These are phyloP conservation scores for Microbotryum lychnidis-dioicae DNA, from an alignment of 1,284 basidiomycete species.

Conservation along the genomic window DNA sequence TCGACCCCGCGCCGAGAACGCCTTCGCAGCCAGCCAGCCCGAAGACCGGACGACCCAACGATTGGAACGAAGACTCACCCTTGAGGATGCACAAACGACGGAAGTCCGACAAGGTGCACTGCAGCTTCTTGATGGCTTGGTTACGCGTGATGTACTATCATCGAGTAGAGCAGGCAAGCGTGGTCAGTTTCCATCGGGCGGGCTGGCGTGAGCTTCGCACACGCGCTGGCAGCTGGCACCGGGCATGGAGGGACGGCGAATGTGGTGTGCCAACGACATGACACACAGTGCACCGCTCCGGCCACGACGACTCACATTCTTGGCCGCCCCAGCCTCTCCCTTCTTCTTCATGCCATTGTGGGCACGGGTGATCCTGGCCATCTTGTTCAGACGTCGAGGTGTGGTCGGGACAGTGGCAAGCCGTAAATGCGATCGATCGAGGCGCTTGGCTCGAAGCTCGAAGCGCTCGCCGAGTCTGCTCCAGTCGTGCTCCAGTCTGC, in stretches of 20 bases:
- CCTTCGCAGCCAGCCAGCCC: not conserved
- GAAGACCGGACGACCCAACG: not conserved
- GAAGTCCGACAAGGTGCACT: conserved; percentile 95
- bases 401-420: no score
- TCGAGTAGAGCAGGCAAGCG: not conserved
- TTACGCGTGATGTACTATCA: conserved; percentile 61
- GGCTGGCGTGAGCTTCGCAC: not conserved
- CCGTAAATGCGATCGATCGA: no score
- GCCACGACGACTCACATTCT: conserved; percentile 48
- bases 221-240: not conserved
- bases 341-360: conserved; percentile 36
- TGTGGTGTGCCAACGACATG: not conserved
- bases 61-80: conserved; percentile 50
- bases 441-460: no score
- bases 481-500: no score
- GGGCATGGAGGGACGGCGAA: not conserved
- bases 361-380: not conserved
- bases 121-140: conserved; percentile 59
- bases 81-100: conserved; percentile 95
- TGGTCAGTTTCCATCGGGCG: not conserved
- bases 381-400: no score
- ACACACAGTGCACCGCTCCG: not conserved
- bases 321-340: conserved; percentile 53
- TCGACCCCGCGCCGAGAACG: not conserved
- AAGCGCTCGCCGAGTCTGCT: no score